Base-by-base conservation (phyloP, 2,329 filamentous ascomycete genomes). In the Alternaria ethzedia region DNA sequence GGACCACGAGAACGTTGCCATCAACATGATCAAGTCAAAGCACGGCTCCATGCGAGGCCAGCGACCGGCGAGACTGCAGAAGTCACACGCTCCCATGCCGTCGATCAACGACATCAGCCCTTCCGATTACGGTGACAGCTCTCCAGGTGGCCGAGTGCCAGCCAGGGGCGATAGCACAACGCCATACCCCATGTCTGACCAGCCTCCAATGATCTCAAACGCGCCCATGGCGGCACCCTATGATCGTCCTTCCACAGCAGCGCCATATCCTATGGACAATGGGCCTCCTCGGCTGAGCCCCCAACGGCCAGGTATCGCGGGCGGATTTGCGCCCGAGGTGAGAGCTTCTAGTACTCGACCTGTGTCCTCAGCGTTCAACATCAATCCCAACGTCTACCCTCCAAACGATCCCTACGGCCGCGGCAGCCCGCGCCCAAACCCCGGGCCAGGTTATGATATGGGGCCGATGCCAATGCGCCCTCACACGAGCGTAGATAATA, bases 1-100 rank as follows among this genome's bases (percentile, higher is more conserved):
- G 70, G 96, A 98, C 74, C 96, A 99, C 78, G 95, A 98, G 79
- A 93, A 94, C 59, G 90, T 96, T 45, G 94, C 96, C 0, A 89
- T 99, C 68, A 91, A 89, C 54, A 89, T 91, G 57, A 98, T 99
- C 83, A 97, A 82, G 67, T 85, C 83, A 2, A 79, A 82, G 64
- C 83, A 86, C 67, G 85, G 84, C 13, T 86, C 85, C 2, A 84
- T 83, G 81, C 79, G 82, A 32, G 83, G 83, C 7, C 78, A 81
- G 54, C 77, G 83, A 52, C 84, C 84, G 28, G 78, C 81, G 17
- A 78, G 83, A 56, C 77, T 85, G 54, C 78, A 79, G 57, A 75
- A 82, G 56, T 66, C 76, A 6, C 69, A 78, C 9, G 75, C 67
- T 32, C 73, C 78, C 44, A 52, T 85, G 57, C 80, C 83, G 28